phyloP scores from a whole-genome alignment of 176 grass and related monocot genomes.

The Avena atlantica region DNA sequence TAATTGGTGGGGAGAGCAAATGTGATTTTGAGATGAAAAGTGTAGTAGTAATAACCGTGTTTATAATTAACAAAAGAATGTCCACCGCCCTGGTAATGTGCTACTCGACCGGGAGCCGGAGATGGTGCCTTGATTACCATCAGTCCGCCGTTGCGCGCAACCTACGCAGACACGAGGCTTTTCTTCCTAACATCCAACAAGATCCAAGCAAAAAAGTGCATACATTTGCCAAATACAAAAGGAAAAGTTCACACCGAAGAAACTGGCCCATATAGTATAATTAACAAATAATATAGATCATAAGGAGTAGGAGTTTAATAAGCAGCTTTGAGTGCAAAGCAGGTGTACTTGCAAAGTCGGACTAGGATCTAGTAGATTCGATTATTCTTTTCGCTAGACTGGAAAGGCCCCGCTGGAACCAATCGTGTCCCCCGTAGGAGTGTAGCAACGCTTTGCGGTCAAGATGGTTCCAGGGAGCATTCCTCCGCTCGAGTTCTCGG shows the following conservation, averaged over 20 bases:
- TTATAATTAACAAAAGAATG: not conserved
- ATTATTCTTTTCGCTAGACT: not conserved
- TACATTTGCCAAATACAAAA: not conserved
- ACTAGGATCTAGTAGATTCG: constrained; percentile 15
- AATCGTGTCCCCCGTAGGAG: not conserved
- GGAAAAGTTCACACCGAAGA: not conserved
- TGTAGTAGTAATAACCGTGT: not conserved
- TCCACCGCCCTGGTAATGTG: too few species aligned
- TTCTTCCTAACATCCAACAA: not conserved
- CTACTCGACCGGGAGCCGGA: constrained; percentile 32
- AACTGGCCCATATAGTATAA: too few species aligned
- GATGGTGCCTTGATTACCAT: constrained; percentile 36
- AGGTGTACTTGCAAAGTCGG: constrained; percentile 6
- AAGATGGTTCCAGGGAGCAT: constrained; percentile 53
- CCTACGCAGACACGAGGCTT: not conserved
- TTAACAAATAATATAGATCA: too few species aligned
- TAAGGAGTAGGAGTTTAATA: not conserved
- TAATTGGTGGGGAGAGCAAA: not conserved
- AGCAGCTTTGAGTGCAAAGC: constrained; percentile 16
- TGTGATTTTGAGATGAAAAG: not conserved
- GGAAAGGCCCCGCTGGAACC: constrained; percentile 9
- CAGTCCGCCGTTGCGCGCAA: constrained; percentile 9
- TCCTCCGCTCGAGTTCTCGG: constrained; percentile 1
- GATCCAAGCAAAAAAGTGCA: constrained; percentile 13
- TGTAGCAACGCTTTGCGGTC: constrained; percentile 37